Percentiles rank a stretch among this genome's conserved stretches.
Evolutionary conservation across 441 rosid species (phyloP).

Genomic region (Corymbia citriodora): DNA sequence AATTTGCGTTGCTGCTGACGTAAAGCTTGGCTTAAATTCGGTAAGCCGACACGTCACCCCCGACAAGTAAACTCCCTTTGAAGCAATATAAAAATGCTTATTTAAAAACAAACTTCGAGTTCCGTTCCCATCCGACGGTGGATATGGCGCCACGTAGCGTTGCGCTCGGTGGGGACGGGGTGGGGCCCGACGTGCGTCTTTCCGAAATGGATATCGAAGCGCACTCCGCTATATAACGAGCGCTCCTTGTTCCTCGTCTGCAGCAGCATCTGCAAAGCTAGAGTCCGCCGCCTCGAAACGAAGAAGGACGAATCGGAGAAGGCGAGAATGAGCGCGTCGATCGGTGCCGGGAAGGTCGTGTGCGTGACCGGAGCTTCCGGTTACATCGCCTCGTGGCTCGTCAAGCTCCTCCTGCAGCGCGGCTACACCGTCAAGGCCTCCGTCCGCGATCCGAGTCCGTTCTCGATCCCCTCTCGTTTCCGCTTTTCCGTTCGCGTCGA

Average conservation of each 20-base stretch:
- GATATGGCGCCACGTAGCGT: neutral
- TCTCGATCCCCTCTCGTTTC: neutral
- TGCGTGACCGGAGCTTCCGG: conserved; percentile 18
- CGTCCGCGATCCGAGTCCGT: conserved; percentile 16
- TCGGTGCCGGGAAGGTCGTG: conserved; percentile 13
- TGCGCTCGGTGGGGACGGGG: neutral
- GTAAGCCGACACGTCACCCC: neutral
- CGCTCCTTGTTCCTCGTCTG: no score
- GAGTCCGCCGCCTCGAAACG: neutral
- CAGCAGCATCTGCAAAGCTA: neutral
- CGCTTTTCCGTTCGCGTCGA: neutral
- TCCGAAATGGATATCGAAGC: neutral
- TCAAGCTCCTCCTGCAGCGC: conserved; percentile 14
- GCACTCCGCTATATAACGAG: neutral
- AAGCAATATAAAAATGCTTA: neutral
- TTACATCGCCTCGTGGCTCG: conserved; percentile 21
- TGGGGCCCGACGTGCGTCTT: neutral
- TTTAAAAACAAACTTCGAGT: neutral
- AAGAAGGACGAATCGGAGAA: neutral
- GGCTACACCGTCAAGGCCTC: conserved; percentile 20
- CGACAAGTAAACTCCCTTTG: neutral
- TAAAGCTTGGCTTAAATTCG: neutral
- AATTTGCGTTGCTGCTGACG: neutral
- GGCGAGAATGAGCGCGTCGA: neutral
- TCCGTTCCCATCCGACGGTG: neutral